These are phyloP conservation scores for Nakazawaea sp. DNA, from an alignment of 805 yeast species.

Conservation along the genomic window DNA sequence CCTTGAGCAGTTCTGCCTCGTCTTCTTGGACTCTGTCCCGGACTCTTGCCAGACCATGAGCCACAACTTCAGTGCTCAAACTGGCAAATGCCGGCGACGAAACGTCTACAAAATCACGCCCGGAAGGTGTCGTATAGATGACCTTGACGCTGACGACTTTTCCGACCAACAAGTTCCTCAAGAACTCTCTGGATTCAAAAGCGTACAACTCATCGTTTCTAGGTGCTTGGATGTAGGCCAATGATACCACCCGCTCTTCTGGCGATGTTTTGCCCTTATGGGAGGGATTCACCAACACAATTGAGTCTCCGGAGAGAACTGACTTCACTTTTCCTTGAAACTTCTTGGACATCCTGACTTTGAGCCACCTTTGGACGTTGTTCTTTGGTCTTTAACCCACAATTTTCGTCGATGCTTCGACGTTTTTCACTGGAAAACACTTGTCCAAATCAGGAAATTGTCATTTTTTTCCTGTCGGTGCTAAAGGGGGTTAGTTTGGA, in stretches of 20 bases:
- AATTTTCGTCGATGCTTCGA: no score
- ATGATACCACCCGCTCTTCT: conserved; percentile 55
- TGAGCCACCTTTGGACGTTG: no score
- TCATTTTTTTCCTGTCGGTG: no score
- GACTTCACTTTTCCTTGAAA: conserved; percentile 58
- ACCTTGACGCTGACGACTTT: conserved; percentile 55
- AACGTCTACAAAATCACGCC: conserved; percentile 68
- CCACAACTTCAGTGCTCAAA: conserved; percentile 47
- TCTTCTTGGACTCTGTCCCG: conserved; percentile 49
- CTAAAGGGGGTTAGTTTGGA: no score
- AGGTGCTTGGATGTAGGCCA: conserved; percentile 60
- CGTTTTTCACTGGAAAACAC: no score
- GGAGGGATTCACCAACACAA: conserved; percentile 49
- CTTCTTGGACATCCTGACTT: conserved; percentile 21
- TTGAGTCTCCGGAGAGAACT: conserved; percentile 65
- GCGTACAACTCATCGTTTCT: conserved; percentile 41
- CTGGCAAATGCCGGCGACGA: conserved; percentile 57
- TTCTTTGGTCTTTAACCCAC: no score
- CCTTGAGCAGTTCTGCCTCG: conserved; percentile 28
- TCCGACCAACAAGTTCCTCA: conserved; percentile 59
- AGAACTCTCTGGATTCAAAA: conserved; percentile 53
- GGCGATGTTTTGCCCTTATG: conserved; percentile 32
- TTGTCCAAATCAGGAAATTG: no score
- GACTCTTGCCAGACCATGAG: conserved; percentile 55
- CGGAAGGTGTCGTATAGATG: conserved; percentile 42